Evolutionary conservation across 2,329 filamentous ascomycete species (phyloP), one percentile per base, ranked within the genome.

Genomic region (Neophaeococcomyces aloes): DNA sequence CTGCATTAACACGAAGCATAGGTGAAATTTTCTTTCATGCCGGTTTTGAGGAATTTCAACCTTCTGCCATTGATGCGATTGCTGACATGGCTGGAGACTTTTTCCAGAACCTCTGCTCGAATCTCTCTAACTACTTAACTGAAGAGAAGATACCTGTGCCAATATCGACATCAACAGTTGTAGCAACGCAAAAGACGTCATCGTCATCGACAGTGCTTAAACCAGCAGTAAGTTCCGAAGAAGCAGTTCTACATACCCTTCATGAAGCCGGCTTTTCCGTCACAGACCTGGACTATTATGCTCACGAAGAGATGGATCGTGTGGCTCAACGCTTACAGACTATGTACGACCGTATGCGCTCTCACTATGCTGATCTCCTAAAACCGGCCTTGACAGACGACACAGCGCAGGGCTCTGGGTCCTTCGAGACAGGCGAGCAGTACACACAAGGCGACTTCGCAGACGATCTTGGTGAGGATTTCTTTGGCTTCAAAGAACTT

Each of bases 361-460:
- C 79, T 25, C 86, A 98, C 64, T 76, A 96, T 44, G 79, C 87
- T n/a, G 91, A 98, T 58, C 76, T 98, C 18, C 71, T 98, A 46
- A 86, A 91, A 18, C 91, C 91, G 37, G 91, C 89, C 21, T 74
- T 98, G 41, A 76, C 79, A 38, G 85, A 94, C 56, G 79, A 76
- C 34, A 83, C 83, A 29, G 76, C 78, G 25, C 91, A 96, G 59
- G 91, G 88, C 29, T 87, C 82, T 3, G 84, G 83, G 45, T 85
- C 87, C 5, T 98, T 98, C 71, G 91, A 98, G 56, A 89, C 88
- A 52, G 94, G 87, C 62, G 91, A 98, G 52, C 91, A 96, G 60
- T 98, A 96, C 55, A 81, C 95, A 37, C 86, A 85, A 35, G 91
- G 91, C 49, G 91, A 98, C 63, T 98, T 98, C 61, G 91, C 91